Evolutionary conservation across 1,284 basidiomycete species (phyloP), one percentile per base, ranked within the genome.

Genomic region (Trametes hirsuta): DNA sequence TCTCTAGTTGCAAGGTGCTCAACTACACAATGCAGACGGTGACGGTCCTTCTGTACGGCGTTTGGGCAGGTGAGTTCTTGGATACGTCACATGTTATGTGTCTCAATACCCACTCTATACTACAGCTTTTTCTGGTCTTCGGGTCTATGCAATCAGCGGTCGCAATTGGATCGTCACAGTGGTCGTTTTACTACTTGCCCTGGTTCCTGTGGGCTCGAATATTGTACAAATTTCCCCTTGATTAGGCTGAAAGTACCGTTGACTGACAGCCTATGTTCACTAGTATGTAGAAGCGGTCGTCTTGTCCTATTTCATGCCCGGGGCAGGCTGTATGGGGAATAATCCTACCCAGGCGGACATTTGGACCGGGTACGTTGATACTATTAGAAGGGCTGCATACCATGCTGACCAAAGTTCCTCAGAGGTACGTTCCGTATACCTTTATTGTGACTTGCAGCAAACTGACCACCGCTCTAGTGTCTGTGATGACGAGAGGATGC

Each of bases 81-180:
- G 22, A 10, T 18, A n/a, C 12, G 5, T 25, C 1, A 1, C n/a
- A 1, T 6, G 5, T 6, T 6, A 12, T 25, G n/a, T 24, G 6
- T 6, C 36, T 4, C 4, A 14, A 15, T 3, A 9, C 8, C 8
- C 14, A 10, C 8, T 6, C 14, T 3, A 3, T 34, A 14, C 5
- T 2, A 12, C 24, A 65, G 64, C 52, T 3, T 65, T 65, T 35
- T 50, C 64, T 5, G 64, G 64, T 4, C 41, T 61, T 12, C 64
- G 64, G 6, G 47, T 62, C 4, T 61, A 65, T 18, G 64, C 64
- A 2, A 62, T 65, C 35, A 65, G 64, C n/a, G 36, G 25, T 2
- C 41, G 47, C 24, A 61, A 54, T 39, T 40, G 42, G 10, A 2
- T n/a, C 3, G 39, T 65, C 35, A 62, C 64, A 10, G 8, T 35